A percentile compares a stretch with the other conserved stretches of the same genome.
These are phyloP conservation scores for Ampelomyces quisqualis DNA, from an alignment of 2,329 filamentous ascomycete genomes.

Conservation along the genomic window DNA sequence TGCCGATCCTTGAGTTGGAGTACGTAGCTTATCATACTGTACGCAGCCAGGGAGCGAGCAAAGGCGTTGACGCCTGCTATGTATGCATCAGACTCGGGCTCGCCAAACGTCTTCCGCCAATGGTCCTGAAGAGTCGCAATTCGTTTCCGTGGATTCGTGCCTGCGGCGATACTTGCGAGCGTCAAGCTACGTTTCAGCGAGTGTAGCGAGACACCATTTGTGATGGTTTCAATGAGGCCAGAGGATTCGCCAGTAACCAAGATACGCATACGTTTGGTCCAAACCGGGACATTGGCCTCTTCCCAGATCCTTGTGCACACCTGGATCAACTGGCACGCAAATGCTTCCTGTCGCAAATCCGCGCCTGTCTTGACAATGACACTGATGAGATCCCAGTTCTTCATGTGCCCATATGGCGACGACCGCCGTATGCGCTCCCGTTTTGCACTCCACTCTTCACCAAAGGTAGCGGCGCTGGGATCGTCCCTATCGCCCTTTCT, in stretches of 20 bases:
- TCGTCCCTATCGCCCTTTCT: conserved; percentile 81
- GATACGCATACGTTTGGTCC: conserved; percentile 86
- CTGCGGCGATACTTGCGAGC: conserved; percentile 70
- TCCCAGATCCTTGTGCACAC: conserved; percentile 82
- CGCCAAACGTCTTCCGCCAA: conserved; percentile 75
- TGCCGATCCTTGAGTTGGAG: conserved; percentile 83
- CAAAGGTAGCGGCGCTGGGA: conserved; percentile 81
- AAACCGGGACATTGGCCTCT: conserved; percentile 73
- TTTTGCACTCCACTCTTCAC: conserved; percentile 82
- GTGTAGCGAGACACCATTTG: conserved; percentile 83
- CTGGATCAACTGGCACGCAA: conserved; percentile 80
- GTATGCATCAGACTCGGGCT: conserved; percentile 67
- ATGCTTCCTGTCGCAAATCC: conserved; percentile 80
- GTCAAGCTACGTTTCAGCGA: conserved; percentile 81
- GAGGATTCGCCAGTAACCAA: conserved; percentile 82
- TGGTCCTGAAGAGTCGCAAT: conserved; percentile 81
- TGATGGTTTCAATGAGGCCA: conserved; percentile 83
- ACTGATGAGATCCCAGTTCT: conserved; percentile 84
- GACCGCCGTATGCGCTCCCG: conserved; percentile 80
- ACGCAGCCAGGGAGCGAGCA: conserved; percentile 77
- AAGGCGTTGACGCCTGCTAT: conserved; percentile 74
- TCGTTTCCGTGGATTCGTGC: conserved; percentile 69
- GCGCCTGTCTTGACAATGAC: conserved; percentile 87
- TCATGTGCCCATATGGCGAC: conserved; percentile 85
- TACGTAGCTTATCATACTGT: conserved; percentile 81